A percentile compares a stretch with the other conserved stretches of the same genome.
These are phyloP conservation scores for Epichloe brachyelytri DNA, from an alignment of 2,329 filamentous ascomycete genomes.

Conservation along the genomic window DNA sequence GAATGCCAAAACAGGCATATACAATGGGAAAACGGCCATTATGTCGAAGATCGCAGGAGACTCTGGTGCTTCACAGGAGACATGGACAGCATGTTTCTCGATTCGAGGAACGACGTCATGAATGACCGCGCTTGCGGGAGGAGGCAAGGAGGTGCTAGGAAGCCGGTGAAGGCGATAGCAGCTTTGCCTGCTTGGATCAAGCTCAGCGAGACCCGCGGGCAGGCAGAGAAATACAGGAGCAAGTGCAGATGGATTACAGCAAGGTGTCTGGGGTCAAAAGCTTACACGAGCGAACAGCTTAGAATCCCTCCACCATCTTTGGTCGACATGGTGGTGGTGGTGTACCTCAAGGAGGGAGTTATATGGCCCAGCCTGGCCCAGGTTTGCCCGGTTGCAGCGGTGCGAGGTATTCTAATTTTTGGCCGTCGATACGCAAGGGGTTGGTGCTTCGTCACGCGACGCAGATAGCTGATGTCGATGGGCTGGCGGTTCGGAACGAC, in stretches of 20 bases:
- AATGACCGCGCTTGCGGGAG: background rate
- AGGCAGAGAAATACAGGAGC: constrained; percentile 1
- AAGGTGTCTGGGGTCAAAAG: constrained; percentile 8
- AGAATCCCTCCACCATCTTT: constrained; percentile 71
- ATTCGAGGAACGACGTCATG: background rate
- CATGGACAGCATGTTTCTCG: background rate
- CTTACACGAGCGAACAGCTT: constrained; percentile 97
- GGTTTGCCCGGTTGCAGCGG: background rate
- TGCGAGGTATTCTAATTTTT: background rate
- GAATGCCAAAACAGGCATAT: constrained; percentile 32
- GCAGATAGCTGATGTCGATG: constrained; percentile 2
- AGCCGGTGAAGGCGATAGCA: background rate
- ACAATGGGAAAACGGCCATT: constrained; percentile 39
- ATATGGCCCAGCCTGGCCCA: background rate
- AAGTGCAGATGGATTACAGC: background rate
- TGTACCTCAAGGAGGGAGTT: background rate
- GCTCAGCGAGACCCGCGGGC: background rate
- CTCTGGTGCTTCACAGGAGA: background rate
- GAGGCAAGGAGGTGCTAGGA: background rate
- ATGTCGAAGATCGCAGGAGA: constrained; percentile 1
- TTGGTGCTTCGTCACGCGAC: constrained; percentile 8
- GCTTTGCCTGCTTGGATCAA: background rate
- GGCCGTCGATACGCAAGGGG: background rate
- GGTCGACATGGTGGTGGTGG: constrained; percentile 35
- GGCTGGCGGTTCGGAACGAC: background rate